Conservation (phyloP, 176 grass and related monocot genomes). For the Pontederia crassipes region DNA sequence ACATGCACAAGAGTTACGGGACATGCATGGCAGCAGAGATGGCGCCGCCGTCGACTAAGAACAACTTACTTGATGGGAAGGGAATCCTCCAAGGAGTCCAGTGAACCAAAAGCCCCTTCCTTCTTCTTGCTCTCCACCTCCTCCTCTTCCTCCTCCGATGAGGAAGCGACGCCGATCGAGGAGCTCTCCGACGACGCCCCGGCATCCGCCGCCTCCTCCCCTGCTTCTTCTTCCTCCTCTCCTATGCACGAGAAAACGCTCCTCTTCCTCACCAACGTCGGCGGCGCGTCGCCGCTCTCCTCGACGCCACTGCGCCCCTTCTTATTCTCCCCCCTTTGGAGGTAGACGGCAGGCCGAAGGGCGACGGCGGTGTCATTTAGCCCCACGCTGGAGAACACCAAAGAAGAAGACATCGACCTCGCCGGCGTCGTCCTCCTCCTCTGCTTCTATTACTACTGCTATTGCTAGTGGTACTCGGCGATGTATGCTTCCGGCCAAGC, state of each 20-base stretch:
- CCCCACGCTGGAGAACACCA: slow-evolving; percentile 9
- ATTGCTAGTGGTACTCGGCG: not conserved
- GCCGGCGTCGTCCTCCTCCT: not conserved
- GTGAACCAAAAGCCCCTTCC: slow-evolving; percentile 21
- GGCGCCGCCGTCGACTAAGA: no score
- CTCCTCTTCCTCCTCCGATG: slow-evolving; percentile 31
- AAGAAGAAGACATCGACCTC: not conserved
- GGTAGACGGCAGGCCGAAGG: not conserved
- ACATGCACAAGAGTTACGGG: no score
- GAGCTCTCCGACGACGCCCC: slow-evolving; percentile 42
- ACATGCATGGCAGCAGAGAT: not conserved
- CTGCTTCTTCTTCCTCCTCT: slow-evolving; percentile 18
- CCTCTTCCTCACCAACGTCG: slow-evolving; percentile 4
- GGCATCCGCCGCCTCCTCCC: slow-evolving; percentile 19
- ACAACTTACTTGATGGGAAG: slow-evolving; percentile 53
- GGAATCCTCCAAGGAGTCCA: slow-evolving; percentile 49
- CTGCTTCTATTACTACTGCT: not conserved
- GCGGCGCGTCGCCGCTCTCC: slow-evolving; percentile 17
- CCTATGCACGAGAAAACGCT: slow-evolving; percentile 16
- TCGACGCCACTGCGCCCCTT: not conserved
- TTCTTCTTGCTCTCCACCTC: slow-evolving; percentile 32
- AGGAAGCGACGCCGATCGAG: slow-evolving; percentile 36
- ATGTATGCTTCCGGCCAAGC: no score
- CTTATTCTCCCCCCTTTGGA: slow-evolving; percentile 23
- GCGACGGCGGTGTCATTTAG: not conserved